Percentiles rank a stretch among this genome's conserved stretches.
phyloP scores from a whole-genome alignment of 345 rosid species.

The Barbarea vulgaris region DNA sequence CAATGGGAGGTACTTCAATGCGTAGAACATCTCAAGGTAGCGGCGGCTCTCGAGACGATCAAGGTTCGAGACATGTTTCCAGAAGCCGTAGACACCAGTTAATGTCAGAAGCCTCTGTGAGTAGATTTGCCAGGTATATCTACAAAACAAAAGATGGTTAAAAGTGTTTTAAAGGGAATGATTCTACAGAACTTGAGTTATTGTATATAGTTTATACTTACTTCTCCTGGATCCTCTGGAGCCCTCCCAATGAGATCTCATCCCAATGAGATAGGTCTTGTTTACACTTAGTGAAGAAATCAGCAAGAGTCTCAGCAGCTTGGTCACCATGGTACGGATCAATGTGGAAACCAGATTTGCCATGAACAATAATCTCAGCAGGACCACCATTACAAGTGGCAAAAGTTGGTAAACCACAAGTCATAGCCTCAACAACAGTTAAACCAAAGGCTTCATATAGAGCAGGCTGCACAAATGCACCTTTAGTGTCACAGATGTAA shows the following conservation, averaged over 20 bases:
- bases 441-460: constrained; percentile 83
- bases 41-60: constrained; percentile 85
- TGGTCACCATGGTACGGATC: constrained; percentile 85
- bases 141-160: constrained; percentile 25
- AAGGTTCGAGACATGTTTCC: constrained; percentile 96
- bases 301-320: constrained; percentile 67
- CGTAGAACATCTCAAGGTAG: constrained; percentile 91
- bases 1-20: constrained; percentile 78
- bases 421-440: constrained; percentile 92
- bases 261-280: constrained; percentile 71
- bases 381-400: constrained; percentile 90
- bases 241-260: constrained; percentile 66
- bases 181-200: not conserved
- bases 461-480: constrained; percentile 94
- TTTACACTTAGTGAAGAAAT: constrained; percentile 70
- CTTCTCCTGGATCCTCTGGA: constrained; percentile 83
- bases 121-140: constrained; percentile 92
- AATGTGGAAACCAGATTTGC: constrained; percentile 83
- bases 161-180: not conserved
- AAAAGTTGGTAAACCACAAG: constrained; percentile 84
- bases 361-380: constrained; percentile 84
- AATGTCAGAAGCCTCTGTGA: constrained; percentile 83
- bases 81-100: constrained; percentile 90
- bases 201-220: constrained; percentile 32
- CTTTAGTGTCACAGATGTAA: constrained; percentile 74